Evolutionary conservation across 352 stramenopile genomes (phyloP).

Genomic region (Phytophthora constricta): DNA sequence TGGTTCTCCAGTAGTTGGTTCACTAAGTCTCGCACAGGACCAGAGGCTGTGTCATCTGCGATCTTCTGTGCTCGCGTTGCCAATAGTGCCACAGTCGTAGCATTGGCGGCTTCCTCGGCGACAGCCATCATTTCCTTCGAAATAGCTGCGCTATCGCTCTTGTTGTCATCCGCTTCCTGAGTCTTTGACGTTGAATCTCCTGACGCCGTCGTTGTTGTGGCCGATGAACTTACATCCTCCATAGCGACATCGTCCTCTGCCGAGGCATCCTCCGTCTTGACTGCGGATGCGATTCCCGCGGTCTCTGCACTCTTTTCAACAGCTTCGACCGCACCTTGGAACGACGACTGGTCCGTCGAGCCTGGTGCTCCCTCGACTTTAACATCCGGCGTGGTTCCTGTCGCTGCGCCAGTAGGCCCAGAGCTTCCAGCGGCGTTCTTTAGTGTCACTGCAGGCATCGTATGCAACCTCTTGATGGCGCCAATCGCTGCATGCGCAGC

Average conservation of each 20-base stretch:
- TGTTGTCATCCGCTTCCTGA: constrained; percentile 5
- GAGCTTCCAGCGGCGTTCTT: neutral
- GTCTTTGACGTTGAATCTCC: constrained; percentile 4
- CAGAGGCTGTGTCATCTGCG: constrained; percentile 48
- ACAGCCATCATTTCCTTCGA: constrained; percentile 70
- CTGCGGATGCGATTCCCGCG: constrained; percentile 45
- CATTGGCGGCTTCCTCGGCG: constrained; percentile 64
- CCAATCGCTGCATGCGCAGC: constrained; percentile 69
- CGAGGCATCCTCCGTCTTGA: constrained; percentile 43
- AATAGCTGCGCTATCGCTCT: constrained; percentile 10
- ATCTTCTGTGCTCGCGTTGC: constrained; percentile 58
- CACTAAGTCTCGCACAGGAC: constrained; percentile 58
- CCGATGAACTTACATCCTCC: constrained; percentile 29
- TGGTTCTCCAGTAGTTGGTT: constrained; percentile 72
- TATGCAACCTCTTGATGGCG: constrained; percentile 71
- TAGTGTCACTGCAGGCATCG: constrained; percentile 31
- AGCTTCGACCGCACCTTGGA: constrained; percentile 47
- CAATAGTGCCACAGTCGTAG: constrained; percentile 67
- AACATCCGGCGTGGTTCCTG: constrained; percentile 1
- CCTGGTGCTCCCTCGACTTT: constrained; percentile 17
- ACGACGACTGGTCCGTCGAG: constrained; percentile 13
- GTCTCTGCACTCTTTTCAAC: constrained; percentile 46
- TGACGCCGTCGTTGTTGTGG: constrained; percentile 4
- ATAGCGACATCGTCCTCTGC: constrained; percentile 58
- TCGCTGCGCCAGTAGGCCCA: constrained; percentile 13